Conservation (phyloP, 805 yeast species). For the Blastobotrys robertii region DNA sequence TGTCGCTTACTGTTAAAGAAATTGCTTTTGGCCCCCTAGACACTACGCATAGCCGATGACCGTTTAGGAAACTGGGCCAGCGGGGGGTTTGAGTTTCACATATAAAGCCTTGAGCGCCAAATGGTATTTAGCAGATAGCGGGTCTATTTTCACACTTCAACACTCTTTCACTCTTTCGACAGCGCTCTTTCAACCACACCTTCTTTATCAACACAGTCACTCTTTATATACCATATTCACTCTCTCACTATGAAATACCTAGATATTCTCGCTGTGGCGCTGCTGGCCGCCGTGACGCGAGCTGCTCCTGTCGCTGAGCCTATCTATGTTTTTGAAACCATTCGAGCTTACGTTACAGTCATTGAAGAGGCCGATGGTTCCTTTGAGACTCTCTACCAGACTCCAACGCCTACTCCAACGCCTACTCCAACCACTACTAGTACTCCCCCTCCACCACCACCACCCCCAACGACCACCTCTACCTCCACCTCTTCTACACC, state of each 20-base stretch:
- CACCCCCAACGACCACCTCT: conserved; percentile 1
- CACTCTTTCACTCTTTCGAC: conserved; percentile 5
- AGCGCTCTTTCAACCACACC: not conserved
- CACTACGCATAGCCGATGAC: too few relatives aligned
- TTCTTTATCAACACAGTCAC: not conserved
- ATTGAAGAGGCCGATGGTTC: conserved; percentile 10
- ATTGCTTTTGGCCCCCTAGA: too few relatives aligned
- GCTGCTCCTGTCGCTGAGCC: conserved; percentile 12
- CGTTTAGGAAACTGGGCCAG: too few relatives aligned
- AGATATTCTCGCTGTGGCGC: conserved; percentile 6
- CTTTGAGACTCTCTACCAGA: not conserved
- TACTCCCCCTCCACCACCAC: conserved; percentile 1
- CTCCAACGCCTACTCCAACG: conserved; percentile 4
- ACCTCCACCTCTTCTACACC: not conserved
- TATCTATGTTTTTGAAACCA: conserved; percentile 15
- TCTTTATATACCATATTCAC: not conserved
- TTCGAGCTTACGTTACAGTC: conserved; percentile 10
- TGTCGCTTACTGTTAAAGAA: too few relatives aligned
- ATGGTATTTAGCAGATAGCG: not conserved
- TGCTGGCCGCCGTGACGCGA: conserved; percentile 1
- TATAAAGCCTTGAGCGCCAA: not conserved
- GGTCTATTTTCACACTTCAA: conserved; percentile 3
- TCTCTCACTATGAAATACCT: conserved; percentile 12
- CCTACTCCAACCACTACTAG: conserved; percentile 2
- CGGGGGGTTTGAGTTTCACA: too few relatives aligned